Conservation (phyloP, 2,329 filamentous ascomycete genomes). For the Hypoxylon sp. region DNA sequence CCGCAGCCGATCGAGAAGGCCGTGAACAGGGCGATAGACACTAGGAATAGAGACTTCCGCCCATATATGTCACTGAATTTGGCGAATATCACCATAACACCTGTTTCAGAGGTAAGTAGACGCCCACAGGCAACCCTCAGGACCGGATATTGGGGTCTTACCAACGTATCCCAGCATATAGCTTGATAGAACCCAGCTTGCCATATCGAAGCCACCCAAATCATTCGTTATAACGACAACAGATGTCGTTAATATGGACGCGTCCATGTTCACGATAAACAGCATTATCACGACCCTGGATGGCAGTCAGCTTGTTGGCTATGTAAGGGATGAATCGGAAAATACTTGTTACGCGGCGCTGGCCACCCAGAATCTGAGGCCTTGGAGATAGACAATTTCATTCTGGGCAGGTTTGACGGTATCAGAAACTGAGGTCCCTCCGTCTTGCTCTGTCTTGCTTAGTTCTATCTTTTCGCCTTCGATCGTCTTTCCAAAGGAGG, state of each 20-base stretch:
- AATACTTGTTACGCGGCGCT: too few relatives aligned
- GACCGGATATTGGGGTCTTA: neutral
- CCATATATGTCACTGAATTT: slow-evolving; percentile 21
- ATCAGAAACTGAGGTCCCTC: too few relatives aligned
- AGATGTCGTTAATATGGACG: too few relatives aligned
- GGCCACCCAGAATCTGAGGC: neutral
- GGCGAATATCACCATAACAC: slow-evolving; percentile 9
- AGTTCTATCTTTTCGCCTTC: too few relatives aligned
- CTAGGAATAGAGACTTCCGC: slow-evolving; percentile 6
- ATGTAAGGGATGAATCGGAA: too few relatives aligned
- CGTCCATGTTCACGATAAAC: too few relatives aligned
- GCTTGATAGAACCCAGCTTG: neutral
- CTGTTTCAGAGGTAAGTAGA: neutral
- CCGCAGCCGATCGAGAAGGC: slow-evolving; percentile 18
- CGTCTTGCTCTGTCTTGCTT: too few relatives aligned
- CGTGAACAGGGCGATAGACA: slow-evolving; percentile 10
- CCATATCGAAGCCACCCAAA: neutral
- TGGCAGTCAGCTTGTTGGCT: too few relatives aligned
- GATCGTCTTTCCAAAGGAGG: too few relatives aligned
- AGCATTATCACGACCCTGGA: too few relatives aligned
- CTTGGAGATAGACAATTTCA: neutral
- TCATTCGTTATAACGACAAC: neutral
- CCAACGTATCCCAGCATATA: neutral
- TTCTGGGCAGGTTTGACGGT: neutral
- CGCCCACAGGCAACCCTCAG: neutral